Conservation (phyloP, 176 grass and related monocot species). For the Raddia guianensis region DNA sequence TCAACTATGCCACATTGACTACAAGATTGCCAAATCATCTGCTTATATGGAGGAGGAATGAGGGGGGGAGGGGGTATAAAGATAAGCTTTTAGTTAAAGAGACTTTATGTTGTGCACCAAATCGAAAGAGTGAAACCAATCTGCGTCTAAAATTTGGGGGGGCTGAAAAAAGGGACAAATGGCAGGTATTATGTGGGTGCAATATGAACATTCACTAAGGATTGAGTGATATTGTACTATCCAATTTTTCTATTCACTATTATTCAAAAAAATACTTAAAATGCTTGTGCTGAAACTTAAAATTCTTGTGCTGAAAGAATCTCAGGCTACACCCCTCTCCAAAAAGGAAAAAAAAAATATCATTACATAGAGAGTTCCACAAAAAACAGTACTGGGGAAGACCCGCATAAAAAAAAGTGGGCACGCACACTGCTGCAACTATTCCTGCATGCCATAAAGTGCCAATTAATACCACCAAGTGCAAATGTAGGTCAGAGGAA, state of each 20-base stretch:
- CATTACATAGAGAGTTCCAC: constrained; percentile 30
- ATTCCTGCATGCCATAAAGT: constrained; percentile 25
- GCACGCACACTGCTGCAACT: background rate
- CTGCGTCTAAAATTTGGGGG: background rate
- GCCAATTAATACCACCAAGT: background rate
- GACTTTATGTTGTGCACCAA: too few relatives aligned
- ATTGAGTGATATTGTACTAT: background rate
- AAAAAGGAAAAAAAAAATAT: too few relatives aligned
- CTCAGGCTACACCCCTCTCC: background rate
- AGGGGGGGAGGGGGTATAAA: too few relatives aligned
- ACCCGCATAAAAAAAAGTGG: background rate
- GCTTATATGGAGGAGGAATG: too few relatives aligned
- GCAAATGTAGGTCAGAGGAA: background rate
- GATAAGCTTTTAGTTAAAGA: too few relatives aligned
- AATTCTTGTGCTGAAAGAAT: background rate
- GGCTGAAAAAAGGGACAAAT: background rate
- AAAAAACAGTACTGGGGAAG: background rate
- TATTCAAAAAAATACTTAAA: background rate
- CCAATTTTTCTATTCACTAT: constrained; percentile 16
- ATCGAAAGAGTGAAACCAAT: background rate
- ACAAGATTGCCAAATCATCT: too few relatives aligned
- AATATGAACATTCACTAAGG: background rate
- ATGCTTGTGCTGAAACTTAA: too few relatives aligned
- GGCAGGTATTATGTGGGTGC: background rate
- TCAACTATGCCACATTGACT: too few relatives aligned